Evolutionary conservation across 495 filamentous ascomycete species (phyloP).

Genomic region (Neurospora intermedia): DNA sequence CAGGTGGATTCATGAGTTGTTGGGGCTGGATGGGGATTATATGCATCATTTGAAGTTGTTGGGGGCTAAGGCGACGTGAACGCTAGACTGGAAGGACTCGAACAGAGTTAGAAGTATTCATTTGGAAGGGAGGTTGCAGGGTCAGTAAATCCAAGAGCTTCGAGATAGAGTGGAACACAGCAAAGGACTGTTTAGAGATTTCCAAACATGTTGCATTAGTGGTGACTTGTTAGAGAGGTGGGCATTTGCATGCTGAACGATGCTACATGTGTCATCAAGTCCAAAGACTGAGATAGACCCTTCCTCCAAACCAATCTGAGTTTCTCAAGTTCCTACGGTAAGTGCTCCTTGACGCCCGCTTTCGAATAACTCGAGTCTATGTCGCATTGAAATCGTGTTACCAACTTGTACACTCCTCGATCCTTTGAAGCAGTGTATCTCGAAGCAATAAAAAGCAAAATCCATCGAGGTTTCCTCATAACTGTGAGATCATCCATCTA

Average conservation of each 20-base stretch:
- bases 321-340: neutral
- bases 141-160: too few species aligned
- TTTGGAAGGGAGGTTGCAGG: neutral
- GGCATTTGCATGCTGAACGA: neutral
- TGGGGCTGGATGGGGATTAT: constrained; percentile 12
- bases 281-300: neutral
- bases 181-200: neutral
- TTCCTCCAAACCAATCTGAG: neutral
- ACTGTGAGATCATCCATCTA: neutral
- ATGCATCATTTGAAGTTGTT: constrained; percentile 3
- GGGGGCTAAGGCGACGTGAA: constrained; percentile 9
- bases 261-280: neutral
- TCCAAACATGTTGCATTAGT: neutral
- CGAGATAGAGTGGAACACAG: too few species aligned
- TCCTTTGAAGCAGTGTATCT: neutral
- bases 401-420: neutral
- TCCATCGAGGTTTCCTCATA: neutral
- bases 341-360: neutral
- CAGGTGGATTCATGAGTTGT: constrained; percentile 13
- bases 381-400: neutral
- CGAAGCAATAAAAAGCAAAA: neutral
- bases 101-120: neutral
- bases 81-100: neutral
- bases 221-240: neutral
- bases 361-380: neutral